phyloP scores from a whole-genome alignment of 345 rosid species.

The Gossypioides kirkii region DNA sequence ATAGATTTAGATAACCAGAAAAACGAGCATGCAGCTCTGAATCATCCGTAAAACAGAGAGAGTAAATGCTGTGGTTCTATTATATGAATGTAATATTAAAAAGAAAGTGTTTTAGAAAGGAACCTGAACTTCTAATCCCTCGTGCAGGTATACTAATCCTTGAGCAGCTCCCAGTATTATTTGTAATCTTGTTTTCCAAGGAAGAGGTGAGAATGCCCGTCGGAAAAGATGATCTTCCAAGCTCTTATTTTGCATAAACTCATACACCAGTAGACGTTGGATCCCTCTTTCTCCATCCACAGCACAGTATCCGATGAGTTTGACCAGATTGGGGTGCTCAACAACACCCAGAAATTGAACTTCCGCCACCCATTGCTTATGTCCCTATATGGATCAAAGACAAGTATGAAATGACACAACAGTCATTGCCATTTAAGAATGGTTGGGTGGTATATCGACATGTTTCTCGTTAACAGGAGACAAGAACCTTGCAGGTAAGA shows the following conservation, averaged over 20 bases:
- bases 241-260: slow-evolving; percentile 72
- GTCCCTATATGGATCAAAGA: slow-evolving; percentile 48
- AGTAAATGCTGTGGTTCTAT: background rate
- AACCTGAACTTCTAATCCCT: slow-evolving; percentile 77
- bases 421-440: background rate
- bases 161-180: slow-evolving; percentile 74
- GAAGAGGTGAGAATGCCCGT: slow-evolving; percentile 41
- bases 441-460: background rate
- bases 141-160: slow-evolving; percentile 83
- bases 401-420: background rate
- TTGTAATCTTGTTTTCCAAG: slow-evolving; percentile 67
- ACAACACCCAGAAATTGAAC: slow-evolving; percentile 80
- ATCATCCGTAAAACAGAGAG: background rate
- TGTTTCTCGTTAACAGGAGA: background rate
- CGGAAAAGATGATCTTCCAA: slow-evolving; percentile 87
- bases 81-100: background rate
- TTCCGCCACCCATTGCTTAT: slow-evolving; percentile 91
- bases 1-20: background rate
- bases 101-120: background rate
- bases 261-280: slow-evolving; percentile 72
- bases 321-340: slow-evolving; percentile 78
- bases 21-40: background rate
- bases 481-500: background rate
- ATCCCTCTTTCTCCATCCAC: slow-evolving; percentile 68
- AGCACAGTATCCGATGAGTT: slow-evolving; percentile 78